phyloP scores from a whole-genome alignment of 805 yeast genomes.

The Saccharomycopsis sp. region DNA sequence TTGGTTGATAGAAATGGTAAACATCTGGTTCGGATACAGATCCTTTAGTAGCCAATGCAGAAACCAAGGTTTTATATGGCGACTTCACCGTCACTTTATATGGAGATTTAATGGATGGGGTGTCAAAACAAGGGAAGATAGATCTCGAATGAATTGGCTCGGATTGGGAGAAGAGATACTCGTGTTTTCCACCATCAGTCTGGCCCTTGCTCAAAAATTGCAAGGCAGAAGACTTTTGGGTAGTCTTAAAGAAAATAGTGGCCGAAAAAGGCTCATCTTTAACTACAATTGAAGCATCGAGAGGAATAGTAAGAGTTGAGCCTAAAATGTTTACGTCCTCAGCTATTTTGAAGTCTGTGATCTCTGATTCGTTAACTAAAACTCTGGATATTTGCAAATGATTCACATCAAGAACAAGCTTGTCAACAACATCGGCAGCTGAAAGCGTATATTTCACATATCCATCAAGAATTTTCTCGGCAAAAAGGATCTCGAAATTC shows the following conservation, averaged over 20 bases:
- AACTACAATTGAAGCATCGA: slow-evolving; percentile 27
- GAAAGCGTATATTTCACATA: slow-evolving; percentile 42
- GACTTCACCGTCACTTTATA: slow-evolving; percentile 55
- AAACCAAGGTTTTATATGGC: slow-evolving; percentile 61
- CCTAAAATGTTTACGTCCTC: slow-evolving; percentile 53
- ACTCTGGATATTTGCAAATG: slow-evolving; percentile 44
- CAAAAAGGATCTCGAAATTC: slow-evolving; percentile 50
- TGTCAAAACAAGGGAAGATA: slow-evolving; percentile 84
- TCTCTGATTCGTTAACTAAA: slow-evolving; percentile 35
- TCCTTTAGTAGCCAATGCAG: slow-evolving; percentile 41
- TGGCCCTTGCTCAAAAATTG: slow-evolving; percentile 76
- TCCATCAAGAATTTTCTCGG: slow-evolving; percentile 46
- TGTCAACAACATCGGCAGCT: slow-evolving; percentile 26
- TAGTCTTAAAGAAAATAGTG: slow-evolving; percentile 55
- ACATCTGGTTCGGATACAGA: slow-evolving; percentile 17
- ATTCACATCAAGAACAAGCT: slow-evolving; percentile 64
- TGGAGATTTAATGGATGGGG: slow-evolving; percentile 75
- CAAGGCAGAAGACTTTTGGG: slow-evolving; percentile 71
- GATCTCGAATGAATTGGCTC: slow-evolving; percentile 90
- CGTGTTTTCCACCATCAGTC: slow-evolving; percentile 64
- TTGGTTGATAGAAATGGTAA: slow-evolving; percentile 59
- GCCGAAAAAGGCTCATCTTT: slow-evolving; percentile 8
- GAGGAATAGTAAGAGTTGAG: slow-evolving; percentile 39
- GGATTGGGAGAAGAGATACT: slow-evolving; percentile 80
- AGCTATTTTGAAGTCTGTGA: slow-evolving; percentile 29